Conservation (phyloP, 2,329 filamentous ascomycete species). For the Neonectria hederae region DNA sequence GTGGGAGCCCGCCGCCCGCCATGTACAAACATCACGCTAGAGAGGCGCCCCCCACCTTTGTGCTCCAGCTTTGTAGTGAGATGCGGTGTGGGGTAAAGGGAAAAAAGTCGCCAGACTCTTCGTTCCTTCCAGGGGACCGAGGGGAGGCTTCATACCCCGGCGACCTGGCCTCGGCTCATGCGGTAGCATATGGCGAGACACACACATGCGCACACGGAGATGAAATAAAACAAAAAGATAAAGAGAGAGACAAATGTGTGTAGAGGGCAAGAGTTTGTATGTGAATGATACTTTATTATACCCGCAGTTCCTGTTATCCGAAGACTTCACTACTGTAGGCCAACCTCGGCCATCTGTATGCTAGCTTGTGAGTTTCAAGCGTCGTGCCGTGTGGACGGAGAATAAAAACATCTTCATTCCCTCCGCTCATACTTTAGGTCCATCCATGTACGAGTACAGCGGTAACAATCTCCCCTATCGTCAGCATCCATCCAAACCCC, state of each 20-base stretch:
- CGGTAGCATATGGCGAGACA: not conserved
- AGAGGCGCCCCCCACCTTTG: not conserved
- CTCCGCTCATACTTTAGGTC: no score
- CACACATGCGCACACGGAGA: not conserved
- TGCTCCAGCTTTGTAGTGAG: not conserved
- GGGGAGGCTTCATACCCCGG: no score
- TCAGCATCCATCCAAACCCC: conserved; percentile 8
- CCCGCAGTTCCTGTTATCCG: no score
- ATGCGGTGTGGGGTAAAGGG: conserved; percentile 4
- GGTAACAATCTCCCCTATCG: not conserved
- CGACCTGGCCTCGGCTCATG: not conserved
- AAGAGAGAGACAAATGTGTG: not conserved
- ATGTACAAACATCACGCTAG: not conserved
- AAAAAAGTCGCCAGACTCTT: not conserved
- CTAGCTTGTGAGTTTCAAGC: not conserved
- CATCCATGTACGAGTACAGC: not conserved
- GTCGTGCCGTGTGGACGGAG: not conserved
- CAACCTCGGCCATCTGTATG: not conserved
- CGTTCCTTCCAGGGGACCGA: no score
- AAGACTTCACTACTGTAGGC: not conserved
- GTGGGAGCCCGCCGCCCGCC: not conserved
- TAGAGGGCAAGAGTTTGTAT: not conserved
- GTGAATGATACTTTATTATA: not conserved
- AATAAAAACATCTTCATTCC: not conserved
- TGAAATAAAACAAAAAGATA: no score